These are phyloP conservation scores for Peronosclerospora sorghi DNA, from an alignment of 352 stramenopile species.

Conservation along the genomic window DNA sequence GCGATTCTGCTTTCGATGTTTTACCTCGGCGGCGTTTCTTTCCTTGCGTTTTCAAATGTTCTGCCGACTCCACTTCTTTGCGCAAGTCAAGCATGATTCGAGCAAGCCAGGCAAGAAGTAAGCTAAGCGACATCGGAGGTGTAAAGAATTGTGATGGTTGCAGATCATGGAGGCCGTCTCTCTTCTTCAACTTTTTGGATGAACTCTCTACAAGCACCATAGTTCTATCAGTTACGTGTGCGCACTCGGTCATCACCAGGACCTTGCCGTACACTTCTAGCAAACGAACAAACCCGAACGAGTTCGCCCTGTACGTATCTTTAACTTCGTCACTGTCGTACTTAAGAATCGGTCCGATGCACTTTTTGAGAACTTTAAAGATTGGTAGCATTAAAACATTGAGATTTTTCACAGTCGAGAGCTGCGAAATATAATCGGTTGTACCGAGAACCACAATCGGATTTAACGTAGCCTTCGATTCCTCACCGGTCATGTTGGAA, in stretches of 20 bases:
- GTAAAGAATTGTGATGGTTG: constrained; percentile 59
- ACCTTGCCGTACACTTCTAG: constrained; percentile 66
- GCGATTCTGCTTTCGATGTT: constrained; percentile 17
- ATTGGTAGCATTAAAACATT: constrained; percentile 40
- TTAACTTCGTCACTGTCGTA: constrained; percentile 30
- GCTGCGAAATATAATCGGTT: constrained; percentile 53
- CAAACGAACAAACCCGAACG: constrained; percentile 52
- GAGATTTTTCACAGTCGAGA: constrained; percentile 32
- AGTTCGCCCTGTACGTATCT: constrained; percentile 33
- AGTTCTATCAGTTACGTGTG: constrained; percentile 37
- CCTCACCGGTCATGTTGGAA: constrained; percentile 10
- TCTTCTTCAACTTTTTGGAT: constrained; percentile 25
- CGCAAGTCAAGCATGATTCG: constrained; percentile 41
- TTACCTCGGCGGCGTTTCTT: constrained; percentile 44
- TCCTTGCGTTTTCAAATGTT: constrained; percentile 25
- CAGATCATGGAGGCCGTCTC: constrained; percentile 31
- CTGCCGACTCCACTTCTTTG: constrained; percentile 24
- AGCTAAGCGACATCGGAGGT: constrained; percentile 28
- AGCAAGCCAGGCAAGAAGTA: constrained; percentile 43
- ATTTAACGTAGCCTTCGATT: constrained; percentile 23
- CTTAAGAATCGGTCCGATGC: constrained; percentile 35
- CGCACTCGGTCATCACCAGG: constrained; percentile 36
- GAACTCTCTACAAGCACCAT: constrained; percentile 34
- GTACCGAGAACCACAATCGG: constrained; percentile 50
- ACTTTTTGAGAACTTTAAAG: constrained; percentile 25